Percentiles rank a stretch among this genome's conserved stretches.
Conservation (phyloP, 2,329 filamentous ascomycete species). For the Tolypocladium guangdongense region DNA sequence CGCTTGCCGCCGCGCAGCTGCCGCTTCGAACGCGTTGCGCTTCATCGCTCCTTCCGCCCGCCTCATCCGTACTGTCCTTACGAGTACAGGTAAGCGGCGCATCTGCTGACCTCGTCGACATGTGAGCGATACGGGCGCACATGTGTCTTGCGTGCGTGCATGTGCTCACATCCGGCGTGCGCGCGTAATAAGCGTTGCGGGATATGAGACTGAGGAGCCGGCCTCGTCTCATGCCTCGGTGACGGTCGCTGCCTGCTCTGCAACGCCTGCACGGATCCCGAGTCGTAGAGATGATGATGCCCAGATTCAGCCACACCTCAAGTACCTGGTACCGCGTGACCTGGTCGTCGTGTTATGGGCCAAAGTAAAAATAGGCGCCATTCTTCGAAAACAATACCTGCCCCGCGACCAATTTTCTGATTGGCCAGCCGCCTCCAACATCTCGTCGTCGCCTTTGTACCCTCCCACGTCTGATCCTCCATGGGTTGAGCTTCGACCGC, state of each 20-base stretch:
- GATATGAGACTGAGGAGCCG: not conserved
- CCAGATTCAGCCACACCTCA: not conserved
- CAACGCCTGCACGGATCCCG: not conserved
- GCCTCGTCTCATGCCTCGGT: not conserved
- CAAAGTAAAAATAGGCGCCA: constrained; percentile 20
- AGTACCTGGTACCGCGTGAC: not conserved
- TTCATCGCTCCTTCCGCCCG: not conserved
- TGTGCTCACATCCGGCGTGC: not conserved
- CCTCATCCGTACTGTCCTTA: no score
- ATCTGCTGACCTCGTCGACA: not conserved
- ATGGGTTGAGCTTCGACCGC: constrained; percentile 11
- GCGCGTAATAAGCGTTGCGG: not conserved
- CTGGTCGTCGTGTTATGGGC: constrained; percentile 10
- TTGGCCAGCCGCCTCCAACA: constrained; percentile 20
- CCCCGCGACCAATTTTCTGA: constrained; percentile 26
- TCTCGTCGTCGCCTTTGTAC: constrained; percentile 21
- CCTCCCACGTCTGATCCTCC: constrained; percentile 20
- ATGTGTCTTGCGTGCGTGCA: not conserved
- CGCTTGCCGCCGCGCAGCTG: constrained; percentile 1
- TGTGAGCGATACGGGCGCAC: not conserved
- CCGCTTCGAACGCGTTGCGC: not conserved
- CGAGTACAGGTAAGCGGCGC: not conserved
- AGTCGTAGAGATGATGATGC: not conserved
- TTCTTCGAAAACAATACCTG: constrained; percentile 23
- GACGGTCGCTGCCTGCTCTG: not conserved